Base-by-base conservation (phyloP, 768 basidiomycete genomes). In the Kwoniella sp. region DNA sequence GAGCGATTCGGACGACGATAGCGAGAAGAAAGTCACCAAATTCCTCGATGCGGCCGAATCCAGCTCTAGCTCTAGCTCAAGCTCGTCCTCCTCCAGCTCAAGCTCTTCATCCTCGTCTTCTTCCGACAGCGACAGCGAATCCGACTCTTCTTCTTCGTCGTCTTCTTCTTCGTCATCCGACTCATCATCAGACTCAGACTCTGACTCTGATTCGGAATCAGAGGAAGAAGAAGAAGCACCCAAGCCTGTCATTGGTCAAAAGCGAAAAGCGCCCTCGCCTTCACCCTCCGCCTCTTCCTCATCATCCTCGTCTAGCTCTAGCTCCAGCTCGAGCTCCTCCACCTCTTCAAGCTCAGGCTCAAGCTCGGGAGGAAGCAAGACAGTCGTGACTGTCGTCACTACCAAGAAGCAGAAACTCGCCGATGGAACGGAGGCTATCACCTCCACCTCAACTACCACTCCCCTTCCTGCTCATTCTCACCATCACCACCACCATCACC, bases 331-430 rank as follows among this genome's bases (percentile, higher is more conserved):
- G 1, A 69, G 70, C 10, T 64, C 61, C n/a, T n/a, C n/a, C 0
- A 68, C 69, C 2, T 64, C 68, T 27, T 65, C 67, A 1, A 67
- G 64, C 13, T 72, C 72, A 0, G 69, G 68, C 15, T 72, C 70
- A 3, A 65, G 67, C 36, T 63, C 65, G 22, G 58, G 55, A 1
- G 58, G 59, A 13, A 10, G 54, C 47, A 59, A 59, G 25, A 26
- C 63, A 7, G 63, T 55, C 44, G 63, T 64, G 9, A 54, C 56
- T 8, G 63, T 65, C 60, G 48, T 36, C 37, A 58, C 58, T n/a
- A 73, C 68, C 56, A 78, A 75, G 58, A 80, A 82, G 60, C 64
- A 70, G 48, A 76, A 80, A 62, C 49, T 72, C 17, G 66, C 58
- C 56, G 71, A 69, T n/a, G 40, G 56, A 24, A 55, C 72, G 4